Percentiles rank a stretch among this genome's conserved stretches.
Conservation (phyloP, 305 asterid species). For the Withania somnifera region DNA sequence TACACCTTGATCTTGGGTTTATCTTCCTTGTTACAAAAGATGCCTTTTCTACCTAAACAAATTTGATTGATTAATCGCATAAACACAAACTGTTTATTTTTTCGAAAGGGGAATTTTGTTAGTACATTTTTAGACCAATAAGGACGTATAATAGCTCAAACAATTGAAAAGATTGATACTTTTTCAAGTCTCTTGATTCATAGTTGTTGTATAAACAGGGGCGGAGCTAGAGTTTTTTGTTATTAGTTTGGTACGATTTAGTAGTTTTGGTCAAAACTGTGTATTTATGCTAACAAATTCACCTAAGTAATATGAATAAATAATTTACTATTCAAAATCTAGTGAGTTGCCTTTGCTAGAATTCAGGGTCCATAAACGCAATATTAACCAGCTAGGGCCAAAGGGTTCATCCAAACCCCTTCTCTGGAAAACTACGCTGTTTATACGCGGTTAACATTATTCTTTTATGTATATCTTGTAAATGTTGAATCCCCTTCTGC, state of each 20-base stretch:
- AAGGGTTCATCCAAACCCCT: no score
- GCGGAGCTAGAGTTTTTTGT: neutral
- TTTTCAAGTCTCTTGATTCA: neutral
- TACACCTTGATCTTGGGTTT: neutral
- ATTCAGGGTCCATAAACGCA: neutral
- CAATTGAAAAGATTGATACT: neutral
- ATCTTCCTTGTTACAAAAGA: neutral
- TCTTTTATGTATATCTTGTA: no score
- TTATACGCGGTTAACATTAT: no score
- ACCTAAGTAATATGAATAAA: neutral
- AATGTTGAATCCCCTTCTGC: no score
- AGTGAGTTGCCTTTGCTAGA: neutral
- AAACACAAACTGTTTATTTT: neutral
- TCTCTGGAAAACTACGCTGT: no score
- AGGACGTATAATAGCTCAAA: neutral
- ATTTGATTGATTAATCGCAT: neutral
- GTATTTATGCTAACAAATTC: neutral
- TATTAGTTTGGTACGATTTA: neutral
- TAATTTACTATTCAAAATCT: neutral
- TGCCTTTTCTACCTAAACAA: neutral
- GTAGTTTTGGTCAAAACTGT: neutral
- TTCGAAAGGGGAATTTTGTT: neutral
- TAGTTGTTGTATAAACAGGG: neutral
- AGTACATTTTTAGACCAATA: neutral
- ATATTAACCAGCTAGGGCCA: no score